Evolutionary conservation across 1,284 basidiomycete species (phyloP).

Genomic region (Cronartium ribicola): DNA sequence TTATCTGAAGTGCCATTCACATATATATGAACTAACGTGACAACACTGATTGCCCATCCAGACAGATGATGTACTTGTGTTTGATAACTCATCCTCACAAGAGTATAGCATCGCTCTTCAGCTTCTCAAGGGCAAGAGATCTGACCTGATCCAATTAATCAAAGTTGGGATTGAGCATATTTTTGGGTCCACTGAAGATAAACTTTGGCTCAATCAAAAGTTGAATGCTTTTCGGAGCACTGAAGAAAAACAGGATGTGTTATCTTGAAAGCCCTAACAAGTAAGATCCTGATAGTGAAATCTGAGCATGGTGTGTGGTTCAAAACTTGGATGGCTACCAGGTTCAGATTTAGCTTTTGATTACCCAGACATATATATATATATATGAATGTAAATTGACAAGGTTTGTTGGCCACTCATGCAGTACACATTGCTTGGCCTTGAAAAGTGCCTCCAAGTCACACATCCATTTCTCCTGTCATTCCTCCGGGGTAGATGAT

Average conservation of each 20-base stretch:
- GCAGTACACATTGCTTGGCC: too few species aligned
- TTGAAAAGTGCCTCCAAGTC: too few species aligned
- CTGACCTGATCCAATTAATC: neutral
- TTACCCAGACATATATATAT: too few species aligned
- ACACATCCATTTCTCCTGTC: too few species aligned
- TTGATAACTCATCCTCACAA: conserved; percentile 13
- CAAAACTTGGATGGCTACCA: too few species aligned
- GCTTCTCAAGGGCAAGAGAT: conserved; percentile 8
- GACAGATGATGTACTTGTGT: conserved; percentile 35
- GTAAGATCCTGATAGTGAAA: too few species aligned
- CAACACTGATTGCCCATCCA: neutral
- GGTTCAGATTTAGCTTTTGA: too few species aligned
- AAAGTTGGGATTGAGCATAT: neutral
- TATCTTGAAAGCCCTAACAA: too few species aligned
- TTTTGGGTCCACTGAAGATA: neutral
- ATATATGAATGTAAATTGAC: too few species aligned
- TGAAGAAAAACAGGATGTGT: neutral
- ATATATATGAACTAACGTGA: neutral
- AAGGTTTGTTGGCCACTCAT: too few species aligned
- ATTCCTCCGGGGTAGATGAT: too few species aligned
- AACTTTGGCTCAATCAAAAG: neutral
- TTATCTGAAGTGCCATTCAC: neutral
- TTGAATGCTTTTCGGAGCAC: neutral
- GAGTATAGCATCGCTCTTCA: conserved; percentile 20
- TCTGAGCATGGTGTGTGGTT: too few species aligned